Evolutionary conservation across 805 yeast species (phyloP).

Genomic region (Nakazawaea wickerhamii): DNA sequence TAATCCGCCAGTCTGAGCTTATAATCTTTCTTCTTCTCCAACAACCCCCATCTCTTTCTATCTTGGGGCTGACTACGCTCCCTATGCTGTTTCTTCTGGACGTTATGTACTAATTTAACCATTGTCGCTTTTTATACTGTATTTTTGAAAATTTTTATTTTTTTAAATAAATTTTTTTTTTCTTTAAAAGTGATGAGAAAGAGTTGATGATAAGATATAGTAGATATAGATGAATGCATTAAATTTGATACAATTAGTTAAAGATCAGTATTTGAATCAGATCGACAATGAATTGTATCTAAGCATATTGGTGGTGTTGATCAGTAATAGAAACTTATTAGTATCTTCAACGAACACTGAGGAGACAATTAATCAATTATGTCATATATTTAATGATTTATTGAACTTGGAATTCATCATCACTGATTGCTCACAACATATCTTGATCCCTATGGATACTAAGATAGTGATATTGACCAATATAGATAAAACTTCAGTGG

Average conservation of each 20-base stretch:
- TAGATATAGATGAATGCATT: not conserved
- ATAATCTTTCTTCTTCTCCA: conserved; percentile 91
- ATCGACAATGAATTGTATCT: conserved; percentile 19
- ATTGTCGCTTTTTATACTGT: conserved; percentile 28
- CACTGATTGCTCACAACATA: conserved; percentile 12
- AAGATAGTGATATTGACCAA: conserved; percentile 15
- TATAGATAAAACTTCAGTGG: conserved; percentile 9
- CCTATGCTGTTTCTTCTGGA: conserved; percentile 93
- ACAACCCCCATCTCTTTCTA: conserved; percentile 71
- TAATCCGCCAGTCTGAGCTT: conserved; percentile 49
- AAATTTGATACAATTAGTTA: not conserved
- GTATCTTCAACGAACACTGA: conserved; percentile 19
- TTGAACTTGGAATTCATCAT: conserved; percentile 16
- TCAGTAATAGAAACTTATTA: conserved; percentile 23
- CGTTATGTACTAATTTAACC: conserved; percentile 81
- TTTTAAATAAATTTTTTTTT: not conserved
- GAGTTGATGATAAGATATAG: too few relatives aligned
- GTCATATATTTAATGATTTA: conserved; percentile 8
- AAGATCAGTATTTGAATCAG: not conserved
- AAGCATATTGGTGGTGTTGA: conserved; percentile 19
- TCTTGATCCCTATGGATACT: conserved; percentile 6
- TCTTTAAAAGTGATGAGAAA: too few relatives aligned
- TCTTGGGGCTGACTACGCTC: conserved; percentile 85
- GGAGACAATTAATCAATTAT: conserved; percentile 17
- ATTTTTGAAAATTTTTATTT: not conserved